Conservation (phyloP, 2,329 filamentous ascomycete genomes). For the Penicillium sp. region DNA sequence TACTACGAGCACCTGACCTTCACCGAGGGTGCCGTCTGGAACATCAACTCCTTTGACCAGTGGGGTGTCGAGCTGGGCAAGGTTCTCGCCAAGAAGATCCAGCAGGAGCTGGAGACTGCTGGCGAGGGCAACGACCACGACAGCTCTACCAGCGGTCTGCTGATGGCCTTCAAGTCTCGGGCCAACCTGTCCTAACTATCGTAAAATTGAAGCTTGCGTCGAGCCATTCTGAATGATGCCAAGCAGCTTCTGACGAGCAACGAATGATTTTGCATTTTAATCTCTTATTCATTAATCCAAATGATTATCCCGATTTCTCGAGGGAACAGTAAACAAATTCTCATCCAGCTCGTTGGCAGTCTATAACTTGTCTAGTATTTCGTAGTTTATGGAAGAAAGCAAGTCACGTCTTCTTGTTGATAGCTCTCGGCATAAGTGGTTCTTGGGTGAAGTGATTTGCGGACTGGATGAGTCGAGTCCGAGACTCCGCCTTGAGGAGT, state of each 20-base stretch:
- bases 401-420: too few relatives aligned
- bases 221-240: conserved; percentile 7
- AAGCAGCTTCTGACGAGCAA: conserved; percentile 20
- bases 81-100: conserved; percentile 87
- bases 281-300: conserved; percentile 3
- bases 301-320: not conserved
- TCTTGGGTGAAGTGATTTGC: too few relatives aligned
- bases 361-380: too few relatives aligned
- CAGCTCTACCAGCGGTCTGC: conserved; percentile 77
- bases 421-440: too few relatives aligned
- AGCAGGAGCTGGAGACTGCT: conserved; percentile 71
- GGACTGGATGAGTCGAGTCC: not conserved
- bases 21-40: conserved; percentile 95
- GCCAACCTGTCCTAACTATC: conserved; percentile 38
- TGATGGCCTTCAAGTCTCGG: conserved; percentile 87
- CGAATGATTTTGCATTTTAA: conserved; percentile 12
- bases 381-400: too few relatives aligned
- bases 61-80: conserved; percentile 99
- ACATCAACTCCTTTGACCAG: conserved; percentile 99
- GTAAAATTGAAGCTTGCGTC: not conserved
- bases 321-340: too few relatives aligned
- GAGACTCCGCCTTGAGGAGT: conserved; percentile 7
- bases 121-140: conserved; percentile 72
- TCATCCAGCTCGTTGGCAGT: too few relatives aligned
- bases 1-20: conserved; percentile 99